Conservation (phyloP, 495 filamentous ascomycete genomes). For the Penicillium taxi region DNA sequence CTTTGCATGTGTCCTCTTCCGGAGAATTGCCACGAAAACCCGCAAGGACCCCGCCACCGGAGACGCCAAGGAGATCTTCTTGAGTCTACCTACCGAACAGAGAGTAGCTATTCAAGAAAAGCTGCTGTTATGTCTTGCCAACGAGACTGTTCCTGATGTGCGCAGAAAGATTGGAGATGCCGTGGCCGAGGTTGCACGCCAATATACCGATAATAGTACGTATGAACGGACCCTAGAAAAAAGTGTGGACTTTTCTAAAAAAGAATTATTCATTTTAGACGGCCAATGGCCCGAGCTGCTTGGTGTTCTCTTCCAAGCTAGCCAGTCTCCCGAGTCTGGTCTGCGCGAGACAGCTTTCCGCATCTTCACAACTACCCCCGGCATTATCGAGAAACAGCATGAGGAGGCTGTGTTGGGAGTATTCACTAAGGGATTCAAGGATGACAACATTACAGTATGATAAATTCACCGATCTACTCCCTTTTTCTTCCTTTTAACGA, state of each 20-base stretch:
- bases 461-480: slow-evolving; percentile 1
- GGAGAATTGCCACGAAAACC: slow-evolving; percentile 81
- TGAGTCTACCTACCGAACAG: slow-evolving; percentile 62
- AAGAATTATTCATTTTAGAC: too few species aligned
- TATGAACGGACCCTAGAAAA: too few species aligned
- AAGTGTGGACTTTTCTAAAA: too few species aligned
- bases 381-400: slow-evolving; percentile 90
- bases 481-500: too few species aligned
- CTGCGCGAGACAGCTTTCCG: slow-evolving; percentile 86
- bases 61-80: slow-evolving; percentile 72
- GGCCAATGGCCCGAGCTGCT: slow-evolving; percentile 89
- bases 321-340: slow-evolving; percentile 69
- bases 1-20: slow-evolving; percentile 90
- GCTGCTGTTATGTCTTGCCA: slow-evolving; percentile 64
- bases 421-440: slow-evolving; percentile 86
- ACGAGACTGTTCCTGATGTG: slow-evolving; percentile 60
- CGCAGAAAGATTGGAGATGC: slow-evolving; percentile 96
- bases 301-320: slow-evolving; percentile 74
- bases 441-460: slow-evolving; percentile 71
- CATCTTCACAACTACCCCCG: slow-evolving; percentile 90
- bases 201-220: slow-evolving; percentile 87
- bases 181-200: slow-evolving; percentile 86
- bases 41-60: slow-evolving; percentile 64
- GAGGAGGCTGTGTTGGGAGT: slow-evolving; percentile 75
- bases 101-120: slow-evolving; percentile 71